Evolutionary conservation across 108 stramenopile species (phyloP), one percentile per base, ranked within the genome.

Genomic region (Discostella stelligeroides): DNA sequence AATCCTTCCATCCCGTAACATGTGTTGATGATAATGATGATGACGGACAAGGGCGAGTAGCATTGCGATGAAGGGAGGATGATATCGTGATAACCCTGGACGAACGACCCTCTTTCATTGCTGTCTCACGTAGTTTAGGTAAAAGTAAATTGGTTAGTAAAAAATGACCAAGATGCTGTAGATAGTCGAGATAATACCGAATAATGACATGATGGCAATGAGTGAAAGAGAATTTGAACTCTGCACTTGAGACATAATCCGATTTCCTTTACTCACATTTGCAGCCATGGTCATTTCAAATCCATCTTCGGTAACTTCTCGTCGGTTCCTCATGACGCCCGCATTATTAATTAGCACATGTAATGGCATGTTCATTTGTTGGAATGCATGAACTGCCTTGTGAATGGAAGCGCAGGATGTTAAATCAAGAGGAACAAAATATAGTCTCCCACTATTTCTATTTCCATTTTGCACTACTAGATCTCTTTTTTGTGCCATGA

Each of bases 311-410:
- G 65, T 67, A 23, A 79, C 75, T 38, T 66, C 76, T 54, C 86
- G 75, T 13, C 70, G 68, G 7, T 80, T 81, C 79, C 85, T 88
- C 91, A 95, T 91, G 51, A 95, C 79, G 30, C 94, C 95, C 20
- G 95, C 95, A 81, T 95, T 95, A 81, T 88, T 88, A 23, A 95
- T 86, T 9, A 95, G 62, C 1, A 88, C 68, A 81, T 95, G 82
- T 47, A 65, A 82, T 61, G 58, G 70, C 41, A 76, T 51, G 11
- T 68, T 27, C 63, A 82, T 17, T 6, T 59, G 13, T 6, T 48
- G 25, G 17, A 68, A 70, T 27, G 58, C 0, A 54, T 67, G 25
- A 15, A 49, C 57, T 23, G 89, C 87, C 14, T 66, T 63, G 14
- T 71, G 85, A 30, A 94, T 76, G 4, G 89, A 89, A 7, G 51